Base-by-base conservation (phyloP, 2,329 filamentous ascomycete species). In the Nigrograna mackinnonii region DNA sequence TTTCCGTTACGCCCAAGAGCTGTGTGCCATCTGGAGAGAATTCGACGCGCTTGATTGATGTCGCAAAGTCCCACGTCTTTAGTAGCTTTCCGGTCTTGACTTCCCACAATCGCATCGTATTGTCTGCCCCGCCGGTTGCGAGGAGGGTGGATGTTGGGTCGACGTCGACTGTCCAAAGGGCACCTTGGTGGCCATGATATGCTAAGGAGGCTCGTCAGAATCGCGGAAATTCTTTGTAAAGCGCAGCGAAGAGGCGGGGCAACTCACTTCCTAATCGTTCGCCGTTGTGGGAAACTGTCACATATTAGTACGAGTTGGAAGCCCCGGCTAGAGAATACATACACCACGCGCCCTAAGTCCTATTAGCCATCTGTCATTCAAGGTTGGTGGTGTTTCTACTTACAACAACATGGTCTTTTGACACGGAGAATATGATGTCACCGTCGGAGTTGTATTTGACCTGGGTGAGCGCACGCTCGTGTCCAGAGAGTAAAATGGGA, bases 131-230 rank as follows among this genome's bases (percentile, higher is more conserved):
- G 63, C 94, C 94, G 49, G 89, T 95, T 66, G 92, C 94, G 67
- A 97, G 86, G 67, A 99, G 83, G 63, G 88, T 89, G 53, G 87
- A 89, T 63, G 91, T 91, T 54, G 92, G 91, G 76, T 96, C 89
- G 66, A 96, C 87, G 69, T 99, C 94, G 73, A 99, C 88, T 50
- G 94, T 96, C 94, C 94, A 99, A 78, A 99, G 88, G 62, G 94
- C 92, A 75, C 94, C 94, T 73, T 95, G 87, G 76, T 99, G 94
- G 71, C 94, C 94, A 69, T 89, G 86, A 78, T 97, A 99, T 61
- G 92, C 41, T 45, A 16, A 9, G 28, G 24, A 24, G 14, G 12
- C 12, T 14, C 12, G 33, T 45, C 36, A 45, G 38, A 17, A 13
- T 31, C 14, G 13, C 5, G 20, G n/a, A 28, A 28, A 28, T 28